Evolutionary conservation across 1,284 basidiomycete genomes (phyloP).

Genomic region (Pseudozyma thailandica): DNA sequence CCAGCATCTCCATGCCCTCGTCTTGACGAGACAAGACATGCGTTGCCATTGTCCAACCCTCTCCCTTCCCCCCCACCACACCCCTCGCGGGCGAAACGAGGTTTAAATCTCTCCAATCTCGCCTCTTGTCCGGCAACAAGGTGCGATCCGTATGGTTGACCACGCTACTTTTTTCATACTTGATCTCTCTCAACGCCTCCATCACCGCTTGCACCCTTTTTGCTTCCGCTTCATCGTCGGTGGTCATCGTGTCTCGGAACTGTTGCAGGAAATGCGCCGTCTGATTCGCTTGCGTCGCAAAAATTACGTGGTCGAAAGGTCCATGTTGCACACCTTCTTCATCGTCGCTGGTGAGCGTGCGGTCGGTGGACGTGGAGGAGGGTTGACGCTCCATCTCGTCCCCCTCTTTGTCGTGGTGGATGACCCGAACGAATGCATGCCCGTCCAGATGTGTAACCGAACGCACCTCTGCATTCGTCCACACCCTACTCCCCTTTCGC

Average conservation of each 20-base stretch:
- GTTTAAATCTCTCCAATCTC: slow-evolving; percentile 58
- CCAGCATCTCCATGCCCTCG: background rate
- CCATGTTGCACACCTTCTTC: slow-evolving; percentile 21
- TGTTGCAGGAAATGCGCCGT: slow-evolving; percentile 38
- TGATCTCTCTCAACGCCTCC: slow-evolving; percentile 18
- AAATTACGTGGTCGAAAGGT: slow-evolving; percentile 59
- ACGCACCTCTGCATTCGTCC: slow-evolving; percentile 26
- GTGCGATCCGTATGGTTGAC: slow-evolving; percentile 54
- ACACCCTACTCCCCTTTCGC: slow-evolving; percentile 14
- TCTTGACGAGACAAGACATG: slow-evolving; percentile 39
- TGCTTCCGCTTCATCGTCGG: background rate
- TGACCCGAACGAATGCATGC: slow-evolving; percentile 12
- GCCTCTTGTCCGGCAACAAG: slow-evolving; percentile 25
- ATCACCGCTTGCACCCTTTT: slow-evolving; percentile 16
- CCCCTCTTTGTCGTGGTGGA: slow-evolving; percentile 8
- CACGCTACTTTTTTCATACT: slow-evolving; percentile 47
- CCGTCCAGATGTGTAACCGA: slow-evolving; percentile 5
- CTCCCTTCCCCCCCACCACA: background rate
- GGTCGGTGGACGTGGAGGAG: slow-evolving; percentile 9
- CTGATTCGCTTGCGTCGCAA: slow-evolving; percentile 65
- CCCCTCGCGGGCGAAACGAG: slow-evolving; percentile 35
- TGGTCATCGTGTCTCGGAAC: slow-evolving; percentile 15
- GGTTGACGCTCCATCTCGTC: slow-evolving; percentile 4
- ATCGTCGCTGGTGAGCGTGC: slow-evolving; percentile 5
- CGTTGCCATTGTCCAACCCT: slow-evolving; percentile 57